Evolutionary conservation across 257 asterid species (phyloP).

Genomic region (Solanum megistacrolobum): DNA sequence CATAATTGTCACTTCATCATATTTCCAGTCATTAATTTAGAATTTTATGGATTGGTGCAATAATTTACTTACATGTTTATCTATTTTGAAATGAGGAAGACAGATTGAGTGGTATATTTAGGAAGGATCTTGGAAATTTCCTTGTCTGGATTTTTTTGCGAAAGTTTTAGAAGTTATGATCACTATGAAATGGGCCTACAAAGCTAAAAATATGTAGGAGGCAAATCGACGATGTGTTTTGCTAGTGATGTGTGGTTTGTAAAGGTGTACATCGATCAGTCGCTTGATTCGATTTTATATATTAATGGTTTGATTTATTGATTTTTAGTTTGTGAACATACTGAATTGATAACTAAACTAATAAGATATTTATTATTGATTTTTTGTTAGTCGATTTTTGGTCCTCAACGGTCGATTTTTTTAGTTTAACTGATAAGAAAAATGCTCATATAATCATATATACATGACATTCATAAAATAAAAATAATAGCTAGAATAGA

Average conservation of each 20-base stretch:
- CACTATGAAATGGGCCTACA: neutral
- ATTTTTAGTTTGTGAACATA: too few species aligned
- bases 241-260: neutral
- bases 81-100: neutral
- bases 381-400: too few species aligned
- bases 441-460: too few species aligned
- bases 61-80: neutral
- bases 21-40: neutral
- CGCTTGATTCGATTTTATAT: accelerated
- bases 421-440: neutral
- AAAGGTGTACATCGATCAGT: neutral
- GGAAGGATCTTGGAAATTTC: neutral
- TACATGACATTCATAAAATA: neutral
- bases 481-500: too few species aligned
- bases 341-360: accelerated
- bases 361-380: too few species aligned
- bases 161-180: neutral
- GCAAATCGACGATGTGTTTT: neutral
- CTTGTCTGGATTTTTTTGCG: neutral
- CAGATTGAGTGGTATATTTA: neutral
- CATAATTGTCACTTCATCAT: neutral
- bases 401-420: accelerated
- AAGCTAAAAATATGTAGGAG: neutral
- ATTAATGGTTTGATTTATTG: too few species aligned
- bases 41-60: neutral